Evolutionary conservation across 1,284 basidiomycete genomes (phyloP).

Genomic region (Fomitiporia mediterranea): DNA sequence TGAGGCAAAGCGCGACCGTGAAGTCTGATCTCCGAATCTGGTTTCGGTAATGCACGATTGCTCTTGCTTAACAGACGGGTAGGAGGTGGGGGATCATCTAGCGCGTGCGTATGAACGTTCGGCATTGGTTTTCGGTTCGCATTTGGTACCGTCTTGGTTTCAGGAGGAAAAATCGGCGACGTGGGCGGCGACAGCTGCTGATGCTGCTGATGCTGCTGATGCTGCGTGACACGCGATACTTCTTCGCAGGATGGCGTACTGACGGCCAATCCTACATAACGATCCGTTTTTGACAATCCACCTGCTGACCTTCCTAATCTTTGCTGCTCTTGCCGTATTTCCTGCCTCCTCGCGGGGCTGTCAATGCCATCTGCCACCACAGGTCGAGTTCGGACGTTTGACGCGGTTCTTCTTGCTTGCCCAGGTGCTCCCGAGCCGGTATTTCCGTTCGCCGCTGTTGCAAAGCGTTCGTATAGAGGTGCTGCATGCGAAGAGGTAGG

Average conservation of each 20-base stretch:
- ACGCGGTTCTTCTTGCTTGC: neutral
- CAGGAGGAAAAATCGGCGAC: slow-evolving; percentile 1
- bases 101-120: neutral
- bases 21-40: too few species aligned
- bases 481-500: neutral
- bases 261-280: neutral
- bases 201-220: slow-evolving; percentile 1
- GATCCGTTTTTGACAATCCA: neutral
- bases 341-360: neutral
- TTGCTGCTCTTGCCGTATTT: neutral
- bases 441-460: neutral
- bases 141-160: neutral
- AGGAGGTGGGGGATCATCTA: neutral
- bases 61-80: neutral
- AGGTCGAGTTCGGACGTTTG: neutral
- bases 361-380: neutral
- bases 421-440: neutral
- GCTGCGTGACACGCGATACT: neutral
- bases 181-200: slow-evolving; percentile 7
- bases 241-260: neutral
- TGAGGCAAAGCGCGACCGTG: too few species aligned
- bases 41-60: neutral
- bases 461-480: slow-evolving; percentile 16
- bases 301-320: neutral
- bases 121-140: neutral